phyloP scores from a whole-genome alignment of 2,329 filamentous ascomycete species.

The Xylaria digitata region DNA sequence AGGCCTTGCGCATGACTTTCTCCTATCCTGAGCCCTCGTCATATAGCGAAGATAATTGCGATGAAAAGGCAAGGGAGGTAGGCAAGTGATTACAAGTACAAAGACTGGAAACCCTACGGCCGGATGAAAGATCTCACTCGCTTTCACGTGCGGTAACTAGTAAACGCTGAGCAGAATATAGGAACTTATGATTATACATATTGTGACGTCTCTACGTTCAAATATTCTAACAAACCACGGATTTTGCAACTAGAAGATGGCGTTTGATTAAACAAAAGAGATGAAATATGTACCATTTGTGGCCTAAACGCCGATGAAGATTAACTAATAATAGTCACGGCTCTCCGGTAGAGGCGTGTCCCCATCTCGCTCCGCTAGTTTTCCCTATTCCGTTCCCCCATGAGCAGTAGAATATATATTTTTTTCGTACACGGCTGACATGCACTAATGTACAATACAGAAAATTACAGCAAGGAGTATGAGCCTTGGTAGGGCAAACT shows the following conservation, averaged over 20 bases:
- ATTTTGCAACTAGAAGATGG: neutral
- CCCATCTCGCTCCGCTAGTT: neutral
- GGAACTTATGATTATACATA: neutral
- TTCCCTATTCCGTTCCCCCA: slow-evolving; percentile 23
- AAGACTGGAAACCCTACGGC: neutral
- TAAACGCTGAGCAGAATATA: neutral
- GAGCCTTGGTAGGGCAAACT: neutral
- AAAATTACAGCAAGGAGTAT: slow-evolving; percentile 14
- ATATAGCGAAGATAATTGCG: neutral
- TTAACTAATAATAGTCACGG: slow-evolving; percentile 10
- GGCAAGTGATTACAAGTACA: no score
- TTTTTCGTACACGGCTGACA: slow-evolving; percentile 4
- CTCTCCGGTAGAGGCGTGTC: neutral
- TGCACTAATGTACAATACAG: slow-evolving; percentile 33
- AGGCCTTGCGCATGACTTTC: neutral
- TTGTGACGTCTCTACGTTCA: neutral
- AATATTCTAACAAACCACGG: neutral
- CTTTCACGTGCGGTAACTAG: neutral
- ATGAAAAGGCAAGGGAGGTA: neutral
- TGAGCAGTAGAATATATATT: slow-evolving; percentile 17
- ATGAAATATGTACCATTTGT: slow-evolving; percentile 37
- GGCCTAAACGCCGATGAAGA: slow-evolving; percentile 32
- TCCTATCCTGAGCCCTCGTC: neutral
- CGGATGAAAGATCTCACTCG: neutral
- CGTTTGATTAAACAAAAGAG: slow-evolving; percentile 40